Base-by-base conservation (phyloP, 345 rosid species). In the Geranium brycei region DNA sequence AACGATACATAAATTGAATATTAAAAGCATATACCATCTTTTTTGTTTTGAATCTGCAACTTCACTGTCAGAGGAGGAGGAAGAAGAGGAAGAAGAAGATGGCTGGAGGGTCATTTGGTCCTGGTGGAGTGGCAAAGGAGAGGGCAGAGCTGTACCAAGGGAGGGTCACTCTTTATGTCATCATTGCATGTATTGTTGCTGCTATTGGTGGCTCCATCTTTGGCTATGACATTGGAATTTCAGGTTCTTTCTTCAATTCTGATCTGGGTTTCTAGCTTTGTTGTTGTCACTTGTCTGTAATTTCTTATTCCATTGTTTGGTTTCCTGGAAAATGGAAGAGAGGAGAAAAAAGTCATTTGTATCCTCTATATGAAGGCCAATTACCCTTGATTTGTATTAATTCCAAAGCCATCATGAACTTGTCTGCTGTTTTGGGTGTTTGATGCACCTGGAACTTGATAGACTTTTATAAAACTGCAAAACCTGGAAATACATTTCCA, bases 201-300 rank as follows among this genome's bases (percentile, higher is more conserved):
- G 95, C 95, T 23, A 71, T 82, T 76, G 97, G 98, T 31, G 96
- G 98, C 62, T 77, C 93, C 18, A 74, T 92, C 67, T 92, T 92
- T 47, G 96, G 96, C 32, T 92, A 92, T 75, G 98, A 92, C 73
- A 81, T 87, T 69, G 97, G 97, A 69, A 75, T 92, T 70, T 89
- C 98, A 77, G 96, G 98, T 87, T 35, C 35, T 0, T 40, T 58
- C 10, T 7, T 35, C 41, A 1, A 35, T 35, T 35, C 41, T 7
- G 5, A 23, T 23, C 28, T 23, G 28, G 28, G 28, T 7, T 35
- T 35, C 41, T 35, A 4, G 41, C 3, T 35, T 35, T 4, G 10
- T 35, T 35, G 2, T 4, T 35, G 41, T 35, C 10, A 7, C 7
- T 4, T 35, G 41, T 35, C 41, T 35, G 41, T 35, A 51, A 7